Evolutionary conservation across 371 early-diverging fungal genomes (phyloP), one percentile per base, ranked within the genome.

Genomic region (Mucor lusitanicus): DNA sequence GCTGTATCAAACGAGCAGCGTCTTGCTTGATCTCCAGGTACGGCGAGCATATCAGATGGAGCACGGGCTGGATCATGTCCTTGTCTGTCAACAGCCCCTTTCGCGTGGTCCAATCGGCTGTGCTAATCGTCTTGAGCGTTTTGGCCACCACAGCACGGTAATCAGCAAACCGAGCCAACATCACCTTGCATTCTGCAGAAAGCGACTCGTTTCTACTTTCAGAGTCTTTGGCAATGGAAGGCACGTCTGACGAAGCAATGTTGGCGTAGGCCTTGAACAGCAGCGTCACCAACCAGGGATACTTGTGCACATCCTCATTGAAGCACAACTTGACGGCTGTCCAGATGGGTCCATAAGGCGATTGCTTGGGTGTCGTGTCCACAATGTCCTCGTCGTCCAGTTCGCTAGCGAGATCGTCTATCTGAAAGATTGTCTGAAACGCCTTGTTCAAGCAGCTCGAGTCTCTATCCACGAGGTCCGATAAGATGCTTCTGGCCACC

Each of bases 231-330:
- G 53, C 25, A 23, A 67, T n/a, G 35, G 59, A 33, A 3, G 68
- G 70, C 5, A 70, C 27, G 64, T 74, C 74, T 3, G 61, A 55
- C 17, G 68, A 58, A 5, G 74, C 74, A 58, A 74, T 48, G n/a
- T 70, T 66, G 2, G 70, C 61, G 40, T 74, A 74, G 12, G 74
- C 70, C 39, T 70, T 68, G 21, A 70, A 58, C 9, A 74, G 37
- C n/a, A 64, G 19, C 1, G 35, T 35, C 12, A 57, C 68, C 15
- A 70, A 21, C 65, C 65, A 65, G 3, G 62, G 48, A 13, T 33
- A 54, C 12, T 61, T 33, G 1, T 5, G n/a, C 1, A 57, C 32
- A n/a, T 64, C 28, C 11, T 54, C 15, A 13, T 67, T 54, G 11
- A 61, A 65, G 8, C 40, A 42, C 5, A 39, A 30, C 3, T 55